Evolutionary conservation across 768 basidiomycete species (phyloP).

Genomic region (Tricholoma furcatifolium): DNA sequence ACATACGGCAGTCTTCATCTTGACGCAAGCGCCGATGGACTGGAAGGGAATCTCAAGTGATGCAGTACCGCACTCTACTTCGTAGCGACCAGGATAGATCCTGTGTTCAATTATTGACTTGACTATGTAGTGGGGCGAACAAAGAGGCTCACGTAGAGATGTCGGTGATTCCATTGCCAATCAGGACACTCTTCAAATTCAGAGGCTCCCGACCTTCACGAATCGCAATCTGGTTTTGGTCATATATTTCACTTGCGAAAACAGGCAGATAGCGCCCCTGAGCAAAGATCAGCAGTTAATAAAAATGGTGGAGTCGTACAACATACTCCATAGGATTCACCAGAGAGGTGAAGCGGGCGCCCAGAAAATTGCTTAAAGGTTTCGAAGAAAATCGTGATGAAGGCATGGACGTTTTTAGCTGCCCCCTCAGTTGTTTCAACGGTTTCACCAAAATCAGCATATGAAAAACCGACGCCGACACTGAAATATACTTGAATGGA

Average conservation of each 20-base stretch:
- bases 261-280: slow-evolving; percentile 72
- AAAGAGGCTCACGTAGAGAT: slow-evolving; percentile 37
- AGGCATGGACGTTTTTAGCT: slow-evolving; percentile 71
- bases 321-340: slow-evolving; percentile 76
- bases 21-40: slow-evolving; percentile 52
- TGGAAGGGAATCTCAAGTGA: slow-evolving; percentile 54
- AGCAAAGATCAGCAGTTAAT: slow-evolving; percentile 12
- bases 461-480: slow-evolving; percentile 71
- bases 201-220: slow-evolving; percentile 55
- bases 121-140: background rate
- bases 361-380: slow-evolving; percentile 73
- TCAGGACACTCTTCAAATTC: slow-evolving; percentile 68
- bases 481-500: slow-evolving; percentile 25
- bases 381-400: slow-evolving; percentile 78
- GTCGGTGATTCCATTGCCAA: slow-evolving; percentile 59
- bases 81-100: slow-evolving; percentile 48
- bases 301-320: background rate
- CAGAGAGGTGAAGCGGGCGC: slow-evolving; percentile 67
- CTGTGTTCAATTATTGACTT: slow-evolving; percentile 17
- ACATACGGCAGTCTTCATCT: slow-evolving; percentile 58
- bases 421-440: slow-evolving; percentile 80
- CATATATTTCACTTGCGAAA: slow-evolving; percentile 75
- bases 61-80: slow-evolving; percentile 60
- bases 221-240: slow-evolving; percentile 58
- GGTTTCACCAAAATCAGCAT: slow-evolving; percentile 66